A percentile compares a stretch with the other conserved stretches of the same genome.
These are phyloP conservation scores for Trichomonas tenax DNA, from an alignment of 208 protist species.

Conservation along the genomic window DNA sequence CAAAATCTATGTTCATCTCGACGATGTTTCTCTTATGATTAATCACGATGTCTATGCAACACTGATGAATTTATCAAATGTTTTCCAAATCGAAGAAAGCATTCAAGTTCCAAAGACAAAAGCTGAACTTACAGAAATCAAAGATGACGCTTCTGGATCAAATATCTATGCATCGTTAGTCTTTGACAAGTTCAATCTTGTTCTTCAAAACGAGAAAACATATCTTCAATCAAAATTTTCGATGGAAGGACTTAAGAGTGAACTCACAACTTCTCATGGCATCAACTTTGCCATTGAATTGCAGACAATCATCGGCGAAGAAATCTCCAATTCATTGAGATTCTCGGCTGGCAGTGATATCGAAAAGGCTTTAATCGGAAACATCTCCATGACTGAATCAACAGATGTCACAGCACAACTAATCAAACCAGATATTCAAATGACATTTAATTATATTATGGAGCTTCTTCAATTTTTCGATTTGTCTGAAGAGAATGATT, in stretches of 20 bases:
- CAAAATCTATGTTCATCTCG: background rate
- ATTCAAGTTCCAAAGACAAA: background rate
- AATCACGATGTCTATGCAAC: background rate
- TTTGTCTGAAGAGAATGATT: background rate
- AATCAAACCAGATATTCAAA: background rate
- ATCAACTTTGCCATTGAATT: background rate
- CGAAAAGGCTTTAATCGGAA: background rate
- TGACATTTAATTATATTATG: background rate
- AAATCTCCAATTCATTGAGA: background rate
- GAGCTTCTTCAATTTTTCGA: background rate
- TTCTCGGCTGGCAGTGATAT: background rate
- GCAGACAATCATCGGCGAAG: background rate
- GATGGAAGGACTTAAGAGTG: background rate
- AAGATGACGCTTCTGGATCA: background rate
- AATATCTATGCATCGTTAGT: background rate
- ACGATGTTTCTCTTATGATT: background rate
- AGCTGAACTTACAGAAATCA: background rate
- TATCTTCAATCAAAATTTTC: background rate
- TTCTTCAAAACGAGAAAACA: background rate
- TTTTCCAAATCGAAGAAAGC: background rate
- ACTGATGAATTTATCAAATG: background rate
- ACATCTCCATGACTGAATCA: background rate
- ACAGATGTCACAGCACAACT: background rate
- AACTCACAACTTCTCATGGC: background rate
- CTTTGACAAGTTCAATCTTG: background rate